Percentiles rank a stretch among this genome's conserved stretches.
These are phyloP conservation scores for Candida neerlandica DNA, from an alignment of 1,139 yeast species.

Conservation along the genomic window DNA sequence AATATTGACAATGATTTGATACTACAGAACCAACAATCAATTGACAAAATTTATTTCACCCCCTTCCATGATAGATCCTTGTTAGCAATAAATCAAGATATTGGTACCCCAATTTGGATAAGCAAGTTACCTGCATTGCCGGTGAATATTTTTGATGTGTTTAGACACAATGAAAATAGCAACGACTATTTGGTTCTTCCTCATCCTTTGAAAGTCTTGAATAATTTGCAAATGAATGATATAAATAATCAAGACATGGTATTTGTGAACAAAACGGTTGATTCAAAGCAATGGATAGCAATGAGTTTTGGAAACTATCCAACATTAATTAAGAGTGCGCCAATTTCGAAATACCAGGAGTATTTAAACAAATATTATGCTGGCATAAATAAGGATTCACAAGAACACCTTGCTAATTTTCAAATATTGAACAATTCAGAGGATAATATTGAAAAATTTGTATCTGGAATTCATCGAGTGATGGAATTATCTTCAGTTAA, in stretches of 20 bases:
- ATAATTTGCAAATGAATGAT: constrained; percentile 34
- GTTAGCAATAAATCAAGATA: constrained; percentile 64
- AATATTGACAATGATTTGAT: constrained; percentile 75
- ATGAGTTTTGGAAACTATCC: constrained; percentile 79
- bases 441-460: constrained; percentile 32
- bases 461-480: constrained; percentile 55
- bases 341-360: constrained; percentile 60
- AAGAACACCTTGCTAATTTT: constrained; percentile 21
- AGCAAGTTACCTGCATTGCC: constrained; percentile 66
- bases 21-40: constrained; percentile 49
- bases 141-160: constrained; percentile 73
- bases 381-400: constrained; percentile 10
- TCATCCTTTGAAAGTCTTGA: constrained; percentile 59
- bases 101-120: constrained; percentile 81
- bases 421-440: constrained; percentile 20
- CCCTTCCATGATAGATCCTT: constrained; percentile 79
- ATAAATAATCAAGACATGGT: constrained; percentile 43
- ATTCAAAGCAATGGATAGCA: constrained; percentile 79
- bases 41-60: constrained; percentile 77
- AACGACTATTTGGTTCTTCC: constrained; percentile 55
- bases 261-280: constrained; percentile 65
- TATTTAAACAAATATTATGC: constrained; percentile 22
- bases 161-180: constrained; percentile 34
- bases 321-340: constrained; percentile 78
- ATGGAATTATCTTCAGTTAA: constrained; percentile 36